Base-by-base conservation (phyloP, 306 rosid genomes). In the Quercus engelmannii region DNA sequence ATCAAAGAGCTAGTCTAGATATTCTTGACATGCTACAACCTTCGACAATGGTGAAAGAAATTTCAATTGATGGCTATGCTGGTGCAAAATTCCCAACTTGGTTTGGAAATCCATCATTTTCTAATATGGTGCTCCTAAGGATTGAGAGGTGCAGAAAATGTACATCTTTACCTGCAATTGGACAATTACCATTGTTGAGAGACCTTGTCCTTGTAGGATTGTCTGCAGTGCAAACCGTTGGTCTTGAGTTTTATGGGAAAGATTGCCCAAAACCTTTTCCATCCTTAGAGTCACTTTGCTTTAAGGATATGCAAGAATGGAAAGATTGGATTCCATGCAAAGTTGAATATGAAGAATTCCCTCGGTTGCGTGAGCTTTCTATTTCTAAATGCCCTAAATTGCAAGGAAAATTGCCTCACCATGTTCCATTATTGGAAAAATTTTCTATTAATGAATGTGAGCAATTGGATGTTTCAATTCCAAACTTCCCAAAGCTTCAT, bases 1-100 rank as follows among this genome's bases (percentile, higher is more conserved):
- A 46, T 0, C 0, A 46, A 18, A 41, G 2, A 23, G 5, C 13
- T 1, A 3, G 3, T 2, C 0, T 6, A 0, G 69, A 0, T 9
- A n/a, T 77, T 21, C 56, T 77, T 68, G 18, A 17, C 3, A 15
- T 4, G 56, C 61, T 77, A 68, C 20, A 0, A 7, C 80, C 80
- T 20, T 10, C 3, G 3, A 17, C 17, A 1, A 49, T 3, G 1
- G 1, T 77, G 4, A 23, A 77, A 56, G 20, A 49, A 20, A 28
- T 64, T 19, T 21, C 14, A 5, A 17, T 77, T 41, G 4, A 0
- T 0, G 12, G 67, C 4, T 77, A 77, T 33, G 56, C 1, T 0
- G 75, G 80, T 4, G 2, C 0, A 0, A 4, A 55, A 20, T 68
- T 77, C 17, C 71, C 80, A 35, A 2, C 41, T 1, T 77, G 75